Percentiles rank a stretch among this genome's conserved stretches.
Conservation (phyloP, 345 rosid species). For the Noccaea bulbosa region DNA sequence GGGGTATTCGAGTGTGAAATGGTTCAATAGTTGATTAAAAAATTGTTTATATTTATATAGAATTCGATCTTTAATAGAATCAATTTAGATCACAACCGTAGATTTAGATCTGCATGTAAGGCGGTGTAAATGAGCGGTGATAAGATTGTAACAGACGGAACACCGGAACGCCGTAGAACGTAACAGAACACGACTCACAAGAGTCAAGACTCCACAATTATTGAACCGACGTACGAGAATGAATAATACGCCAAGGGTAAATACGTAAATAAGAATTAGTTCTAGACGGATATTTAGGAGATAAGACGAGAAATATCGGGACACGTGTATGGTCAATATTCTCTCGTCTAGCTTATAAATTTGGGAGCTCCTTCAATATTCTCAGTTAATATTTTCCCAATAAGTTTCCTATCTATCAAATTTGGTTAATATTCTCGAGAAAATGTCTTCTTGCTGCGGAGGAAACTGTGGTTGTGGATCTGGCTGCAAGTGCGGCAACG, state of each 20-base stretch:
- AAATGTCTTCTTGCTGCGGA: constrained; percentile 79
- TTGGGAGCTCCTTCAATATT: not conserved
- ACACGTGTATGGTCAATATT: constrained; percentile 61
- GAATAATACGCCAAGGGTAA: constrained; percentile 16
- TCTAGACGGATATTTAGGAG: constrained; percentile 31
- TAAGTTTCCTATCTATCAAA: not conserved
- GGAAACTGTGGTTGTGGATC: constrained; percentile 70
- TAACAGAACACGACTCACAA: constrained; percentile 24
- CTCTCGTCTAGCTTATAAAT: constrained; percentile 47
- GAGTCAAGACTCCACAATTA: constrained; percentile 16
- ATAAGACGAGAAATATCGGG: constrained; percentile 35
- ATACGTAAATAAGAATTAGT: not conserved
- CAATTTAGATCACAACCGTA: constrained; percentile 16
- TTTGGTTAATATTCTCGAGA: constrained; percentile 20
- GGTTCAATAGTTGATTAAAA: too few relatives aligned
- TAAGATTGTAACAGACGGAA: constrained; percentile 29
- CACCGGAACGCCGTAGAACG: constrained; percentile 14
- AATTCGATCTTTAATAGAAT: too few relatives aligned
- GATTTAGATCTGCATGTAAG: constrained; percentile 5
- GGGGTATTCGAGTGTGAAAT: too few relatives aligned
- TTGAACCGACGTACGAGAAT: constrained; percentile 38
- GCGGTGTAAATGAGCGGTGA: constrained; percentile 31
- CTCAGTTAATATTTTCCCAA: too few relatives aligned
- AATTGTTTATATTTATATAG: too few relatives aligned
- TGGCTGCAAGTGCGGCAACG: constrained; percentile 66